A percentile compares a stretch with the other conserved stretches of the same genome.
phyloP scores from a whole-genome alignment of 176 grass and related monocot species.

The Ampelocalamus luodianensis region DNA sequence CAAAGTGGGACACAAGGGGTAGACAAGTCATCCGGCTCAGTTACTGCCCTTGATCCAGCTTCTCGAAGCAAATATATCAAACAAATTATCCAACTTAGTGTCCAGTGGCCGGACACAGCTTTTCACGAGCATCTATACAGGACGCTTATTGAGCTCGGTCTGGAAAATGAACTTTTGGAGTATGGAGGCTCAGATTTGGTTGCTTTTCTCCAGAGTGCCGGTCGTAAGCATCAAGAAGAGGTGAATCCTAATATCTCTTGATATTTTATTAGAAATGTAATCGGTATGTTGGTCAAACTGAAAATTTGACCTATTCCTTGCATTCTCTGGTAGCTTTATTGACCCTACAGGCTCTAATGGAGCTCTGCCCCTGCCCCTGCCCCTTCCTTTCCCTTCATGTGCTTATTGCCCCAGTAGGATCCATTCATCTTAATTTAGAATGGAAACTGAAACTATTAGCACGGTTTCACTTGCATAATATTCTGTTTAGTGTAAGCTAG shows the following conservation, averaged over 20 bases:
- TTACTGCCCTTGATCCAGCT: conserved; percentile 64
- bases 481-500: conserved; percentile 9
- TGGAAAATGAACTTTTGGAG: conserved; percentile 95
- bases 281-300: neutral
- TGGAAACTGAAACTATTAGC: conserved; percentile 28
- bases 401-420: neutral
- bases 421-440: conserved; percentile 31
- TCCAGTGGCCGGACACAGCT: conserved; percentile 78
- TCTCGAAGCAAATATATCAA: conserved; percentile 80
- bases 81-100: conserved; percentile 88
- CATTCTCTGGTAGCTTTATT: neutral
- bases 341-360: neutral
- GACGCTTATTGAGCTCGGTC: conserved; percentile 78
- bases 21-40: conserved; percentile 49
- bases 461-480: conserved; percentile 1
- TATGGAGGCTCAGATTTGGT: conserved; percentile 97
- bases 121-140: conserved; percentile 93
- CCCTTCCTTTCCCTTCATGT: neutral
- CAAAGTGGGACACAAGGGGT: conserved; percentile 48
- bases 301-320: conserved; percentile 6
- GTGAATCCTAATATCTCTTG: conserved; percentile 46
- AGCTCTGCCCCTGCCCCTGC: neutral
- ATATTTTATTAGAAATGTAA: conserved; percentile 26
- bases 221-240: conserved; percentile 67
- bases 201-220: conserved; percentile 85